Evolutionary conservation across 208 protist genomes (phyloP), one percentile per base, ranked within the genome.

Genomic region (Kentomonas sorsogonicus): DNA sequence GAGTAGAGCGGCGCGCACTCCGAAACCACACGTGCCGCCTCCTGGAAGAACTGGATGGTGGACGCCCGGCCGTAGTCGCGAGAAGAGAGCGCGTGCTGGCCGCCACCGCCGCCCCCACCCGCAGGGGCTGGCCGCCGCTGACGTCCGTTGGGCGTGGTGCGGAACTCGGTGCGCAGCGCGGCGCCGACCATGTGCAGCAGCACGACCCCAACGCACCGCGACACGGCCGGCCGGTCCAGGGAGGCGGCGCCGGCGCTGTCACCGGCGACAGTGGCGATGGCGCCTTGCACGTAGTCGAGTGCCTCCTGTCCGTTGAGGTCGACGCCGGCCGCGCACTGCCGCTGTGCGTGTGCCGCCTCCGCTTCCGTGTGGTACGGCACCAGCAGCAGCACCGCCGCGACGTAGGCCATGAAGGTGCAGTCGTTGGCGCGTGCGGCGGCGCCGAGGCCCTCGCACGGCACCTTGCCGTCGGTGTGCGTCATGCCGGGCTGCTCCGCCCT

Each of bases 221-320:
- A 72, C 70, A 89, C 57, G 72, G 59, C 34, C 61, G 41, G 30
- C 50, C 39, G 53, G 22, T 63, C 64, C 13, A 68, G 50, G 11
- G 44, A 43, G 20, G 31, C 16, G 6, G 40, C 4, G 23, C 5
- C 15, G 2, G 38, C 18, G 1, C 29, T 11, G 29, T 16, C 26
- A 3, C 26, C 27, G 27, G 40, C 9, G 16, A 40, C 30, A 15
- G 20, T 20, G 27, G 18, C 43, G 15, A 45, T 7, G 27, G 44
- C 29, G 18, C 2, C n/a, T 11, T 16, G 16, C 36, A 77, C 60
- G 39, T 66, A 57, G 40, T 87, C 80, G 25, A 72, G 40, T 23
- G 63, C 68, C 52, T 47, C 74, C 61, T 89, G 72, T 25, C 74
- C 83, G 29, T 69, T 57, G 25, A 91, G 59, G 52, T 94, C 81